Percentiles rank a stretch among this genome's conserved stretches.
phyloP scores from a whole-genome alignment of 2,329 filamentous ascomycete species.

The Coleophoma crateriformis region DNA sequence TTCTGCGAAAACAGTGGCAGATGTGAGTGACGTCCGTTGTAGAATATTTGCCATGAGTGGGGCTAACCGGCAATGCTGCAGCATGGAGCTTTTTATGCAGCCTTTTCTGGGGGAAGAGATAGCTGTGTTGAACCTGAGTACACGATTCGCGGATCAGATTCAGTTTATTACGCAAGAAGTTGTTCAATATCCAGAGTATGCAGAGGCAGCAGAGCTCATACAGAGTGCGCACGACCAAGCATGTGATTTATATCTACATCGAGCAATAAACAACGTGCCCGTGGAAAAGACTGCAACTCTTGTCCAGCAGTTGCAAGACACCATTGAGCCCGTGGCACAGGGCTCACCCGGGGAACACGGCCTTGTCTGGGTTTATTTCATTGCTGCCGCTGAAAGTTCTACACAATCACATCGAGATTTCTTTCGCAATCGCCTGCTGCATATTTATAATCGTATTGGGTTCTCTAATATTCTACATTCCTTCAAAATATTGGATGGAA shows the following conservation, averaged over 20 bases:
- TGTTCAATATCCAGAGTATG: background rate
- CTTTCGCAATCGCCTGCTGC: background rate
- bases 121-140: background rate
- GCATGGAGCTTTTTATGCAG: background rate
- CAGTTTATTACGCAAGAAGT: background rate
- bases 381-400: constrained; percentile 1
- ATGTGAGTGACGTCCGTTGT: background rate
- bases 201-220: background rate
- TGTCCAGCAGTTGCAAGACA: constrained; percentile 1
- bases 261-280: background rate
- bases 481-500: background rate
- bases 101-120: background rate
- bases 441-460: background rate
- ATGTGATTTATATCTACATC: background rate
- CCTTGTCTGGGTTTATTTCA: constrained; percentile 3
- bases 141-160: background rate
- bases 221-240: background rate
- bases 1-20: background rate
- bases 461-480: background rate
- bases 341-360: background rate
- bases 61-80: background rate
- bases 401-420: background rate
- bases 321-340: background rate
- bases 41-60: too few relatives aligned
- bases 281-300: background rate